Base-by-base conservation (phyloP, 805 yeast species). In the Candida morakotiae region DNA sequence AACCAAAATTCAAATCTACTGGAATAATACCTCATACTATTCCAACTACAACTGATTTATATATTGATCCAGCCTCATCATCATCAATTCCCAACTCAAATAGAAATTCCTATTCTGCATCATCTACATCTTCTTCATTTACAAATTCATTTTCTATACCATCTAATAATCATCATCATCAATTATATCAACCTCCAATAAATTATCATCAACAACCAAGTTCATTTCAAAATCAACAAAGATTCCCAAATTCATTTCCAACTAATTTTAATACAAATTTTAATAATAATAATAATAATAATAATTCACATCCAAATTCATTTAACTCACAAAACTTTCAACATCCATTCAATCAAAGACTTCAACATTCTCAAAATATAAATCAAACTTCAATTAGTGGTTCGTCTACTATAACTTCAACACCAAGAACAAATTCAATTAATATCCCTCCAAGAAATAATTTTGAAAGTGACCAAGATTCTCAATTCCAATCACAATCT, bases 1-100 rank as follows among this genome's bases (percentile, higher is more conserved):
- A 32, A 28, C 24, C 38, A 10, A 42, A 45, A 28, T 43, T 37
- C 28, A 48, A 43, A 24, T 28, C 44, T 4, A 37, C 32, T 22
- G 44, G 44, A 10, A 38, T 45, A 13, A 38, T 44, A 28, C 58
- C 64, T 11, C 62, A 61, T 15, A 67, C 77, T 5, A 65, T 67
- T 9, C 77, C 83, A 8, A 77, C 83, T 2, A 77, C 83, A 1
- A 77, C 83, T 1, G 70, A 65, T 41, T 62, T 77, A 21, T 67
- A 77, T 11, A 71, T 65, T 48, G 80, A 75, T 46, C 52, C 64
- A 17, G 76, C 73, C 8, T 49, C 53, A 31, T 40, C 34, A 5
- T 26, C 28, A 15, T 24, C n/a, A 6, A 14, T 7, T 9, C 7
- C 6, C n/a, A 9, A n/a, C n/a, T 7, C 9, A 7, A 34, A 35